Evolutionary conservation across 1,139 yeast genomes (phyloP).

Genomic region (Pichia sp.): DNA sequence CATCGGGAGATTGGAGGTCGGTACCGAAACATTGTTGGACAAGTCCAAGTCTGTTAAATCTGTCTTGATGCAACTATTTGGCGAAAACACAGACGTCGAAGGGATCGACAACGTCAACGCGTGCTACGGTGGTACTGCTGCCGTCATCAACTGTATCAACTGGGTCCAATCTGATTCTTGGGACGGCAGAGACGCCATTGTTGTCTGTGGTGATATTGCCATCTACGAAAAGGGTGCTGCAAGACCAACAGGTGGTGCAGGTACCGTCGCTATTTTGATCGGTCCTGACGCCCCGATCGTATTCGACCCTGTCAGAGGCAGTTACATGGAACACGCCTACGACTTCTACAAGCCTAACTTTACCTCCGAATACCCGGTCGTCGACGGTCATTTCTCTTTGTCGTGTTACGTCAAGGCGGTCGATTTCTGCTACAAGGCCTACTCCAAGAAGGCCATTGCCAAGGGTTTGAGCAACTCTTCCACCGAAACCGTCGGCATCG

Average conservation of each 20-base stretch:
- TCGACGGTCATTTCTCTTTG: conserved; percentile 95
- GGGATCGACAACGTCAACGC: conserved; percentile 97
- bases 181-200: conserved; percentile 99
- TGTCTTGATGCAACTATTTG: conserved; percentile 91
- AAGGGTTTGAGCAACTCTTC: conserved; percentile 42
- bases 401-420: conserved; percentile 92
- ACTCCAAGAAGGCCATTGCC: conserved; percentile 74
- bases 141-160: conserved; percentile 87
- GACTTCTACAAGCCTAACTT: conserved; percentile 98
- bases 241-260: conserved; percentile 99
- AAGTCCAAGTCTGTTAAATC: conserved; percentile 97
- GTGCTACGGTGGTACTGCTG: conserved; percentile 98
- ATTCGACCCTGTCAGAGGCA: conserved; percentile 82
- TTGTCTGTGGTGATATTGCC: conserved; percentile 97
- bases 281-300: conserved; percentile 99
- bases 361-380: conserved; percentile 94
- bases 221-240: conserved; percentile 97
- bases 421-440: conserved; percentile 78
- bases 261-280: conserved; percentile 88
- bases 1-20: conserved; percentile 96
- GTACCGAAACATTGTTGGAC: conserved; percentile 95
- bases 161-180: conserved; percentile 96
- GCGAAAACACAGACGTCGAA: conserved; percentile 85
- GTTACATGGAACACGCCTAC: conserved; percentile 93
- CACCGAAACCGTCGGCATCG: conserved; percentile 56